Conservation (phyloP, 768 basidiomycete species). For the Candolleomyces efflorescens region DNA sequence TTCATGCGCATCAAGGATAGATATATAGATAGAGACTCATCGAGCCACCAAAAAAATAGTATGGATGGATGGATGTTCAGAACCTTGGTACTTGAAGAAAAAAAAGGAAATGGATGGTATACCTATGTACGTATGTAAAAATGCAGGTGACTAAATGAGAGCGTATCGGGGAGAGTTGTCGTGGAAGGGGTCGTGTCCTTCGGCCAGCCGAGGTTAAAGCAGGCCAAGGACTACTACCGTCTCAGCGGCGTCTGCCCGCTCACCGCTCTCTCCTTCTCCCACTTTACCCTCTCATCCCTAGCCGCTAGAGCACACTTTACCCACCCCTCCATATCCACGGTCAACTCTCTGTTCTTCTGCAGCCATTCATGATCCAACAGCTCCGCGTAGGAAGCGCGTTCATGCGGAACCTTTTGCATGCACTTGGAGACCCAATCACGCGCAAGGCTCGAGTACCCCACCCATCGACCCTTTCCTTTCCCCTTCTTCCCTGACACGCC, state of each 20-base stretch:
- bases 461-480: background rate
- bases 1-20: too few species aligned
- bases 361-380: constrained; percentile 40
- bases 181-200: too few species aligned
- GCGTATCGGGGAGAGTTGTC: too few species aligned
- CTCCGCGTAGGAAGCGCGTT: constrained; percentile 78
- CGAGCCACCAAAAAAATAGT: too few species aligned
- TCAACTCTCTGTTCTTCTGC: background rate
- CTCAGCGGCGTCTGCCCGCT: background rate
- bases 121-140: too few species aligned
- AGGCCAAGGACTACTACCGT: background rate
- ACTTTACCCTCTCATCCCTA: background rate
- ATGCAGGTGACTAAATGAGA: too few species aligned
- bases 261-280: constrained; percentile 2
- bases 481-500: background rate
- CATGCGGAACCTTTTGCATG: constrained; percentile 74
- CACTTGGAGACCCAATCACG: constrained; percentile 81
- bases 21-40: too few species aligned
- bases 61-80: too few species aligned
- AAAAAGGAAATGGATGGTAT: too few species aligned
- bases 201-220: too few species aligned
- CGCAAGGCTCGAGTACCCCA: constrained; percentile 57
- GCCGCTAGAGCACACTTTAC: constrained; percentile 8
- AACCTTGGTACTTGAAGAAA: too few species aligned
- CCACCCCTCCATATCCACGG: constrained; percentile 13